These are phyloP conservation scores for Xanthoparmelia taractica DNA, from an alignment of 495 filamentous ascomycete genomes.

Conservation along the genomic window DNA sequence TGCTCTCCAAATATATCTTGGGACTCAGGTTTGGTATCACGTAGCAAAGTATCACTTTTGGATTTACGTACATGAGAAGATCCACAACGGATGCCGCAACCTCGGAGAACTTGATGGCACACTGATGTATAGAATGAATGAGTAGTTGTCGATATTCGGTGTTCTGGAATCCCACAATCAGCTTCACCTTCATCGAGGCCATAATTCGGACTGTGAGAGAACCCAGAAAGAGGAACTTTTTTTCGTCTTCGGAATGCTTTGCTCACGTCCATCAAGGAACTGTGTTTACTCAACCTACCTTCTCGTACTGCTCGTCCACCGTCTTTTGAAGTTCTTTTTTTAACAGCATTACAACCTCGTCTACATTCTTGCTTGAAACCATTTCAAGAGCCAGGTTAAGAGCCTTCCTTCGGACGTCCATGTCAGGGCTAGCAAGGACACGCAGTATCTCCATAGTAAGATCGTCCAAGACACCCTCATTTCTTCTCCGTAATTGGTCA, in stretches of 20 bases:
- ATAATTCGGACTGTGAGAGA: constrained; percentile 30
- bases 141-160: constrained; percentile 92
- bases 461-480: constrained; percentile 89
- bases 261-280: not conserved
- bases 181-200: not conserved
- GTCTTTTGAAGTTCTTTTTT: constrained; percentile 98
- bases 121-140: constrained; percentile 95
- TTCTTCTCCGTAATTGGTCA: constrained; percentile 81
- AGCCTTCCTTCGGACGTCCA: constrained; percentile 91
- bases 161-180: constrained; percentile 50
- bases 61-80: constrained; percentile 60
- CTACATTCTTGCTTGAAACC: constrained; percentile 98
- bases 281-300: constrained; percentile 27
- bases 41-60: not conserved
- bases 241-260: no score
- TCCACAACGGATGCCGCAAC: constrained; percentile 95
- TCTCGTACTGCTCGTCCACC: constrained; percentile 97
- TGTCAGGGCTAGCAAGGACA: constrained; percentile 91
- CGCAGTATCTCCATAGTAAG: constrained; percentile 97
- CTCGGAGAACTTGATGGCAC: constrained; percentile 97
- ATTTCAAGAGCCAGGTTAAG: constrained; percentile 89
- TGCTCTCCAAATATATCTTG: not conserved
- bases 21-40: not conserved
- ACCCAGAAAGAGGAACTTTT: not conserved
- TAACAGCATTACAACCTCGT: constrained; percentile 89